phyloP scores from a whole-genome alignment of 2,329 filamentous ascomycete genomes.

The Fusarium sp. region DNA sequence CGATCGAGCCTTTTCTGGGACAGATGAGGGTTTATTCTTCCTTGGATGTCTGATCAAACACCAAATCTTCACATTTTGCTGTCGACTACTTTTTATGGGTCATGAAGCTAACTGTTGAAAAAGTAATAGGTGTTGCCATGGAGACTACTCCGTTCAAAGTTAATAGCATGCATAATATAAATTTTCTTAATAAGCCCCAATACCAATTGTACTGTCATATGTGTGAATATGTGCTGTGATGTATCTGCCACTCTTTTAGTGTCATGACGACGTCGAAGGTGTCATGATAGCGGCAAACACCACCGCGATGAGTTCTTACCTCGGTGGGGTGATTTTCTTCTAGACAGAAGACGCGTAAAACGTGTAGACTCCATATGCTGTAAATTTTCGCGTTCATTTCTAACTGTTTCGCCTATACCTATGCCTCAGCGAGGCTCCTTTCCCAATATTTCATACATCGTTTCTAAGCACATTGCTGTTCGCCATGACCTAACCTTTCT shows the following conservation, averaged over 20 bases:
- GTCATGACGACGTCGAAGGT: too few relatives aligned
- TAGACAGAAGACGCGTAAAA: too few relatives aligned
- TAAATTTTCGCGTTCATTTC: too few relatives aligned
- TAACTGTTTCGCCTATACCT: neutral
- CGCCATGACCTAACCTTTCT: neutral
- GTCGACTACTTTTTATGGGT: slow-evolving; percentile 13
- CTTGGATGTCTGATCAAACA: slow-evolving; percentile 81
- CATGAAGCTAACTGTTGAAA: slow-evolving; percentile 46
- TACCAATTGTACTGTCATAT: neutral
- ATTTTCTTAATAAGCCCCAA: neutral
- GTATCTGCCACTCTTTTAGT: too few relatives aligned
- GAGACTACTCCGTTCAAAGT: neutral
- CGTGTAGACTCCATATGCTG: too few relatives aligned
- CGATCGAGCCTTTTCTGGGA: slow-evolving; percentile 76
- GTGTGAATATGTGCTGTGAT: neutral
- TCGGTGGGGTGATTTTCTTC: too few relatives aligned
- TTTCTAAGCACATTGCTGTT: slow-evolving; percentile 1
- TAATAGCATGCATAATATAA: slow-evolving; percentile 4
- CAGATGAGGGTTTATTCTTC: slow-evolving; percentile 79
- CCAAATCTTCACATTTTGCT: slow-evolving; percentile 29
- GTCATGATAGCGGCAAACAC: too few relatives aligned
- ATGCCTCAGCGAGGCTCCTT: neutral
- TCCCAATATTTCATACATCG: neutral
- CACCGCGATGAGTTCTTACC: too few relatives aligned
- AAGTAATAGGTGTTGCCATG: slow-evolving; percentile 23